Evolutionary conservation across 176 grass and related monocot genomes (phyloP).

Genomic region (Zea luxurians): DNA sequence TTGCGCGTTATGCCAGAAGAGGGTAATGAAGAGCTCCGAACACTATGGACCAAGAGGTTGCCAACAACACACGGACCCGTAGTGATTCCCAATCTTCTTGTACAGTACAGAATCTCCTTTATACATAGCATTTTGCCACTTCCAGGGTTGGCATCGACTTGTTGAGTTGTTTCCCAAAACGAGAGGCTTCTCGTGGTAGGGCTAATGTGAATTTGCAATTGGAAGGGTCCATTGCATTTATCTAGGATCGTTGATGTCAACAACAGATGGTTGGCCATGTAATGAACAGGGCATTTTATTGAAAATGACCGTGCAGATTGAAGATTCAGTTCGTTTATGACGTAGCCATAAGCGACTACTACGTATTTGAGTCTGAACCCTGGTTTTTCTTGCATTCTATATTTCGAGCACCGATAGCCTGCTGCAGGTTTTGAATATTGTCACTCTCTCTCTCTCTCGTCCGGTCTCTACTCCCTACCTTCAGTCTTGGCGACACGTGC

Average conservation of each 20-base stretch:
- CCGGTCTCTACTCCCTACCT: too few relatives aligned
- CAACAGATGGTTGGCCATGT: not conserved
- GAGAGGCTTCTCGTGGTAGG: not conserved
- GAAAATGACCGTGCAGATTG: not conserved
- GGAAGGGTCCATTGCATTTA: not conserved
- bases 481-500: too few relatives aligned
- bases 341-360: not conserved
- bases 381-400: not conserved
- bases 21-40: not conserved
- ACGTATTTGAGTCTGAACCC: not conserved
- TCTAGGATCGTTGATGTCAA: not conserved
- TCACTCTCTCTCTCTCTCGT: not conserved
- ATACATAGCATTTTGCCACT: not conserved
- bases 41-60: slow-evolving; percentile 24
- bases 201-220: not conserved
- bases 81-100: not conserved
- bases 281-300: not conserved
- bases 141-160: not conserved
- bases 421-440: not conserved
- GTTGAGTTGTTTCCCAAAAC: not conserved
- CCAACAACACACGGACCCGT: not conserved
- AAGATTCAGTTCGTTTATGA: not conserved
- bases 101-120: not conserved
- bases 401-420: not conserved
- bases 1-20: slow-evolving; percentile 19